Evolutionary conservation across 2,329 filamentous ascomycete genomes (phyloP).

Genomic region (Beauveria brongniartii): DNA sequence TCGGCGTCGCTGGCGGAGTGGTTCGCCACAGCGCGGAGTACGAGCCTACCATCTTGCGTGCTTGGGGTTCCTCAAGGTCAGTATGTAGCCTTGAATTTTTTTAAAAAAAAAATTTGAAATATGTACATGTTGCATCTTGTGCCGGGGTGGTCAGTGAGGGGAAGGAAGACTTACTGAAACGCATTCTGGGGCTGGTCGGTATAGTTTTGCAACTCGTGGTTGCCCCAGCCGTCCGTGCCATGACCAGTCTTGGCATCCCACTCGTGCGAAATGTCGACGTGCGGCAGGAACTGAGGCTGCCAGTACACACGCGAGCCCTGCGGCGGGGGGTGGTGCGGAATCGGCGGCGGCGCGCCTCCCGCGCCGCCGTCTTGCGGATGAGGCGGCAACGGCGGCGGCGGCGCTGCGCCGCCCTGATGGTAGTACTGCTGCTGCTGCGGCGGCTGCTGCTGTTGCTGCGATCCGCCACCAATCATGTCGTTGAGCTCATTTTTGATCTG

Average conservation of each 20-base stretch:
- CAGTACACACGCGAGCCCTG: slow-evolving; percentile 33
- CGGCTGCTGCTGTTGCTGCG: slow-evolving; percentile 17
- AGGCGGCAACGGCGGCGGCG: slow-evolving; percentile 12
- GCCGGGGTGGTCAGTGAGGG: too few relatives aligned
- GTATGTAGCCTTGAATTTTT: background rate
- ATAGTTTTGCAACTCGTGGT: slow-evolving; percentile 53
- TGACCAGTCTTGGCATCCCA: slow-evolving; percentile 47
- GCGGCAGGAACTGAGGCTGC: slow-evolving; percentile 41
- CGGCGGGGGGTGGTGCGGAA: slow-evolving; percentile 13
- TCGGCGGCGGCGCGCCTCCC: slow-evolving; percentile 11
- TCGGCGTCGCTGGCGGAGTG: slow-evolving; percentile 22
- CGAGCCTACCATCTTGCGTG: slow-evolving; percentile 40
- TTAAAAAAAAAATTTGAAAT: too few relatives aligned
- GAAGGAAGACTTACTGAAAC: slow-evolving; percentile 36
- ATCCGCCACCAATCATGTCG: slow-evolving; percentile 20
- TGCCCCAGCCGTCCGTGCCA: slow-evolving; percentile 54
- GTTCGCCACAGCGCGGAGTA: slow-evolving; percentile 42
- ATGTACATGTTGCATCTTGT: too few relatives aligned
- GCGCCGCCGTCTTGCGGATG: background rate
- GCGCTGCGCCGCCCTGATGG: background rate
- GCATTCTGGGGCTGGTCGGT: slow-evolving; percentile 39
- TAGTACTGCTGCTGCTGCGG: slow-evolving; percentile 17
- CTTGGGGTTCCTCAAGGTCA: slow-evolving; percentile 14
- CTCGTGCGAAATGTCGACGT: slow-evolving; percentile 37
- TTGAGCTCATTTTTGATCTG: slow-evolving; percentile 31